Percentiles rank a stretch among this genome's conserved stretches.
These are phyloP conservation scores for Lenzites betulinus DNA, from an alignment of 768 basidiomycete species.

Conservation along the genomic window DNA sequence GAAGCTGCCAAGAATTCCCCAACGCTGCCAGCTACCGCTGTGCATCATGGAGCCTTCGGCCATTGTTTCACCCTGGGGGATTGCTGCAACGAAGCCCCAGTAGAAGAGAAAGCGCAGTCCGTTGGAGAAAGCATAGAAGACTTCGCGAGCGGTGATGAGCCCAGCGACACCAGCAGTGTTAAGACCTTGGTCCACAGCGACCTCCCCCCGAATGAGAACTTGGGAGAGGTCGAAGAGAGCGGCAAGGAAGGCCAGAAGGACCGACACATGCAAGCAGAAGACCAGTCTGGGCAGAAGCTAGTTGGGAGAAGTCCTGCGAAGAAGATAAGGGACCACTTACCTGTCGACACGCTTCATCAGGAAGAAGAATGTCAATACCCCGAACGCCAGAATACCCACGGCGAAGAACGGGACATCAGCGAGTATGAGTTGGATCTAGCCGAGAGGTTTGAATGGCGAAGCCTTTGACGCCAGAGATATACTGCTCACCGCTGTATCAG, in stretches of 20 bases:
- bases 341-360: constrained; percentile 51
- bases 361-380: constrained; percentile 57
- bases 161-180: constrained; percentile 33
- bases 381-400: constrained; percentile 66
- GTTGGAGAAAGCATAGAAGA: constrained; percentile 55
- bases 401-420: constrained; percentile 68
- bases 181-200: constrained; percentile 27
- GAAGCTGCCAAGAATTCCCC: constrained; percentile 56
- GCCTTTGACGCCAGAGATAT: neutral
- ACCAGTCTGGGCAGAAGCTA: constrained; percentile 31
- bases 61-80: constrained; percentile 48
- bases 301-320: neutral
- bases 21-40: constrained; percentile 65
- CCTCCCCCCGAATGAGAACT: constrained; percentile 44
- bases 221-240: constrained; percentile 64
- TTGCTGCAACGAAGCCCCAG: constrained; percentile 64
- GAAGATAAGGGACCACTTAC: constrained; percentile 47
- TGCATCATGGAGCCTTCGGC: constrained; percentile 36
- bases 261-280: constrained; percentile 57
- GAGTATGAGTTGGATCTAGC: constrained; percentile 56
- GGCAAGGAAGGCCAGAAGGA: constrained; percentile 61
- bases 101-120: constrained; percentile 66
- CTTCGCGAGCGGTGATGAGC: constrained; percentile 57
- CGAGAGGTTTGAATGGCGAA: neutral
- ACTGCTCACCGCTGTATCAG: constrained; percentile 46